Base-by-base conservation (phyloP, 495 filamentous ascomycete genomes). In the Pyrenula aspistea region DNA sequence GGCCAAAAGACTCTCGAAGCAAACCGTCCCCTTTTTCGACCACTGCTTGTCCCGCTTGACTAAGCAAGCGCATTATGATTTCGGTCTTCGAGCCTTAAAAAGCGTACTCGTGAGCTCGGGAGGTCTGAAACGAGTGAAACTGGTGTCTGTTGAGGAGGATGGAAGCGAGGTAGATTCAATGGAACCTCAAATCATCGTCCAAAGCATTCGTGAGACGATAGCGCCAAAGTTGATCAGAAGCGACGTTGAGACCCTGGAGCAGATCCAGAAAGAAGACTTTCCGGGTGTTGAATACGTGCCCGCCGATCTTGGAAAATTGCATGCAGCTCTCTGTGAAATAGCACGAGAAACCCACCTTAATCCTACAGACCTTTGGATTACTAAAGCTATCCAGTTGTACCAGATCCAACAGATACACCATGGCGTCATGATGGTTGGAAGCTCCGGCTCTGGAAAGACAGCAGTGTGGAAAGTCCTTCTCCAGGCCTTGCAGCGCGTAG, bases 351-450 rank as follows among this genome's bases (percentile, higher is more conserved):
- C 85, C 59, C 83, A 95, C 62, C 79, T 91, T 22, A 86, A 95
- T 11, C 85, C 91, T 65, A 97, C 84, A 55, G 91, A 95, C 54
- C 84, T 83, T 57, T 99, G 94, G 94, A 91, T 96, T 79, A 89
- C 86, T 49, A 99, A 99, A 76, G 84, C 92, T 52, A 76, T 97
- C 4, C 93, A 99, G 64, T 80, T 99, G 4, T 96, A 91, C 68
- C 93, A 99, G 67, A 99, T 99, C 59, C 93, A 99, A 70, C 84
- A 79, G 54, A 93, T 97, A 49, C 93, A 99, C 63, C 93, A 99
- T 62, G 93, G 93, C 82, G 94, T 99, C 19, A 99, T 99, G 94
- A 96, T 97, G 93, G 93, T 99, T 3, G 93, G 93, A 49, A 87
- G 86, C 63, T 96, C 93, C 2, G 93, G 93, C 11, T 84, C 92